Evolutionary conservation across 2,329 filamentous ascomycete species (phyloP).

Genomic region (Cladosporium sp.): DNA sequence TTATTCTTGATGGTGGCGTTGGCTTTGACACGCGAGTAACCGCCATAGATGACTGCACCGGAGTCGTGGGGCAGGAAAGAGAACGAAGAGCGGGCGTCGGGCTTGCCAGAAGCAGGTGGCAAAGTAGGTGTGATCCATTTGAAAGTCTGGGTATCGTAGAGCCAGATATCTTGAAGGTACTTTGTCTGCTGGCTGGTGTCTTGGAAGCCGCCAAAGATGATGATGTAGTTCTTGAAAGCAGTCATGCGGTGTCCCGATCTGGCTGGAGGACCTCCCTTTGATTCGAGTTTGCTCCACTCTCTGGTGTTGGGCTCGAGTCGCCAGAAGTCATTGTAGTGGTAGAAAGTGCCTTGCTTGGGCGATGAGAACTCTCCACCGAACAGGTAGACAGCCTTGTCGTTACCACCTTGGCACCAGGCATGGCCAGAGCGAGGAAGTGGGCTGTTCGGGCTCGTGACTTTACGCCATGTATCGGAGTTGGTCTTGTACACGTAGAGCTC

Average conservation of each 20-base stretch:
- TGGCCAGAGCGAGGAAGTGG: slow-evolving; percentile 89
- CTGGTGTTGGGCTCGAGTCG: slow-evolving; percentile 77
- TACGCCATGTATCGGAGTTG: slow-evolving; percentile 85
- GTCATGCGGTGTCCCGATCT: slow-evolving; percentile 87
- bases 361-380: slow-evolving; percentile 97
- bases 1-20: slow-evolving; percentile 65
- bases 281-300: slow-evolving; percentile 90
- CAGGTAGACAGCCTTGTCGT: slow-evolving; percentile 81
- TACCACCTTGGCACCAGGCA: slow-evolving; percentile 89
- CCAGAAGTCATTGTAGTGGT: slow-evolving; percentile 99
- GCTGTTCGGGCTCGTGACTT: slow-evolving; percentile 86
- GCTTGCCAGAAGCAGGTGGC: slow-evolving; percentile 74
- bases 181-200: slow-evolving; percentile 94
- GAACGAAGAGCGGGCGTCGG: slow-evolving; percentile 88
- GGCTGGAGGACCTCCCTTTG: slow-evolving; percentile 76
- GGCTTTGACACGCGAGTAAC: slow-evolving; percentile 88
- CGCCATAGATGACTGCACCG: slow-evolving; percentile 87
- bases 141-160: slow-evolving; percentile 89
- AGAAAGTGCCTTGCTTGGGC: slow-evolving; percentile 96
- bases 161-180: slow-evolving; percentile 90
- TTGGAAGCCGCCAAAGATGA: slow-evolving; percentile 95
- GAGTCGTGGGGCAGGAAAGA: slow-evolving; percentile 87
- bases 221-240: slow-evolving; percentile 93
- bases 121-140: slow-evolving; percentile 78
- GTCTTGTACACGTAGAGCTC: slow-evolving; percentile 71